Evolutionary conservation across 75 land plant species (phyloP), one percentile per base, ranked within the genome.

Genomic region (Cupressus sempervirens): DNA sequence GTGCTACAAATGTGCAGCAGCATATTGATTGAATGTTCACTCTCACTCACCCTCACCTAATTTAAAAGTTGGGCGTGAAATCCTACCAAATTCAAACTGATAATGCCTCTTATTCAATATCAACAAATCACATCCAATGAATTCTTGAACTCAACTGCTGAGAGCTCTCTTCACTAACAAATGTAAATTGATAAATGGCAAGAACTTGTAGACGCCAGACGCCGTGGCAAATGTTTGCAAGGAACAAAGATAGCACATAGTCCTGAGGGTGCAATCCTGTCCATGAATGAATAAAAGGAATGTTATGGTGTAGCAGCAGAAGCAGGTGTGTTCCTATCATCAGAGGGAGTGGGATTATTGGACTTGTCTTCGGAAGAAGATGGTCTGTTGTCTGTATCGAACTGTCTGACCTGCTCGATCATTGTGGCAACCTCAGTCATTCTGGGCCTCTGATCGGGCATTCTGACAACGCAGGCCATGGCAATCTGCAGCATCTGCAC

Each of bases 401-500:
- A 88, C 82, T 84, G 90, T 81, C 90, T 88, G 84, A 88, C 68
- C n/a, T 93, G 94, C 85, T 91, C 93, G 7, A 94, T 88, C 92
- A 92, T 92, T 40, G 87, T 56, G 13, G 92, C 86, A 74, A 93
- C 96, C 16, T 94, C 92, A 15, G 53, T 80, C 89, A 93, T 91
- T 23, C 80, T 80, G 20, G 96, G 96, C 76, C 96, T 81, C 82
- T 89, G 91, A 83, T 94, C 96, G 5, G 96, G 96, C 40, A 87
- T 85, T 3, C 87, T 80, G 50, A 91, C 89, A 9, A 93, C 94
- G 82, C 96, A 94, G 5, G 93, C 89, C 94, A 94, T 92, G 53
- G 95, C 94, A 45, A 93, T 86, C 86, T 94, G 96, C 53, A 94
- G 87, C 86, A 94, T 77, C 87, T 90, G 93, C 18, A 94, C 96